Conservation (phyloP, 169 alveolate genomes). For the Plasmodium billcollinsi region DNA sequence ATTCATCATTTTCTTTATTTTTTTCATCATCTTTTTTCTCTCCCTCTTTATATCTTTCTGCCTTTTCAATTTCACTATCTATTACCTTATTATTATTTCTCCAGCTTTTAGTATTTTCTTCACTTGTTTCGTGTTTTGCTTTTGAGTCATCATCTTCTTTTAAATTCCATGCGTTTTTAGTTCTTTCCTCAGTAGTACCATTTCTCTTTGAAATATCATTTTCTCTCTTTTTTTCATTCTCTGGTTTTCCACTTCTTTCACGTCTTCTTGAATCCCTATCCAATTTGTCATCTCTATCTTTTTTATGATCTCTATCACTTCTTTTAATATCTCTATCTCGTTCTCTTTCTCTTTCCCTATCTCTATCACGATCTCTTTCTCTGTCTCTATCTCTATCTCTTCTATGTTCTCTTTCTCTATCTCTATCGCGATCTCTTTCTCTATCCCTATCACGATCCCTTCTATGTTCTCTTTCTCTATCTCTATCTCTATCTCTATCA, state of each 20-base stretch:
- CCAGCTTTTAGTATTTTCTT: not conserved
- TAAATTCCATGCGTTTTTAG: conserved; percentile 12
- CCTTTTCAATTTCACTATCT: conserved; percentile 15
- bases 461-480: conserved; percentile 23
- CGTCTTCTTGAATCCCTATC: conserved; percentile 35
- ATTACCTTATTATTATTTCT: conserved; percentile 7
- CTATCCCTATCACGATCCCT: conserved; percentile 17
- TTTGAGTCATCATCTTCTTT: conserved; percentile 20
- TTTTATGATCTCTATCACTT: conserved; percentile 78
- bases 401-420: conserved; percentile 8
- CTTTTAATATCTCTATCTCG: conserved; percentile 33
- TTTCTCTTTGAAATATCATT: conserved; percentile 18
- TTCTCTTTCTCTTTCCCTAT: conserved; percentile 38
- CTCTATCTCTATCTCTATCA: conserved; percentile 76
- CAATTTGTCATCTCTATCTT: conserved; percentile 74
- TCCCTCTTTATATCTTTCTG: conserved; percentile 8
- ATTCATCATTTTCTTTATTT: conserved; percentile 45
- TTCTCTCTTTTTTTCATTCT: conserved; percentile 57
- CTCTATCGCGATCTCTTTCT: conserved; percentile 14
- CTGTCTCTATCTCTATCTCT: conserved; percentile 28
- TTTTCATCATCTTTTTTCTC: conserved; percentile 29
- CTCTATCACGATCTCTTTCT: conserved; percentile 12
- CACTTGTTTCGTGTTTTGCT: conserved; percentile 14
- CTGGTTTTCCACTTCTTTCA: conserved; percentile 36
- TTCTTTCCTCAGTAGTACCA: conserved; percentile 25